phyloP scores from a whole-genome alignment of 2,329 filamentous ascomycete genomes.

The Fusarium compactum region DNA sequence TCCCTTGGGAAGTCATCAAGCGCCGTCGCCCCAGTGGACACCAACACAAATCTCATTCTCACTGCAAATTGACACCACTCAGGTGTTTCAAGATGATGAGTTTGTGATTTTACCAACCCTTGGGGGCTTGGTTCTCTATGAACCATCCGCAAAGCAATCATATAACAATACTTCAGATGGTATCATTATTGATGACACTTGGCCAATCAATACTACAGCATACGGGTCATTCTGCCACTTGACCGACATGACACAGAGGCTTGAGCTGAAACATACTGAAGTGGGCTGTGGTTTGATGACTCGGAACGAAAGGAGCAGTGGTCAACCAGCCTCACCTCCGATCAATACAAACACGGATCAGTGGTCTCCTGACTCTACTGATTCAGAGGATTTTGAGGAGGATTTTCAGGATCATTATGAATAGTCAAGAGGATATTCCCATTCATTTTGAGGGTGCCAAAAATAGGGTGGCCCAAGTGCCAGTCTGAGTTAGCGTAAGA shows the following conservation, averaged over 20 bases:
- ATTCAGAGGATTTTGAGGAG: background rate
- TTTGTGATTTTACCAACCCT: conserved; percentile 27
- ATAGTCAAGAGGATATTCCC: background rate
- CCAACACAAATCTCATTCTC: background rate
- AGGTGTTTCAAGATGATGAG: conserved; percentile 36
- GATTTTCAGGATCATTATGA: background rate
- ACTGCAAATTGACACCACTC: background rate
- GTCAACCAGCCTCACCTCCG: background rate
- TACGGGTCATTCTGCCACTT: background rate
- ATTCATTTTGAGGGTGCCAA: background rate
- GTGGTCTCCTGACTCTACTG: background rate
- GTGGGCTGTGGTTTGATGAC: background rate
- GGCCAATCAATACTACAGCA: too few relatives aligned
- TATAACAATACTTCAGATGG: background rate
- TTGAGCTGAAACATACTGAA: conserved; percentile 7
- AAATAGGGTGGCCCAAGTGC: background rate
- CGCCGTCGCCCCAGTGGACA: background rate
- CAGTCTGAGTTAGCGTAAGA: background rate
- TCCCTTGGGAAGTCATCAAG: background rate
- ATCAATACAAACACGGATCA: background rate
- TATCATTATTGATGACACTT: background rate
- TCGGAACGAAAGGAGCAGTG: background rate
- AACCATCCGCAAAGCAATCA: conserved; percentile 1
- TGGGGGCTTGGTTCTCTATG: conserved; percentile 20
- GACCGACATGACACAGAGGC: background rate